Evolutionary conservation across 805 yeast species (phyloP).

Genomic region (Pichia nanzhaoensis): DNA sequence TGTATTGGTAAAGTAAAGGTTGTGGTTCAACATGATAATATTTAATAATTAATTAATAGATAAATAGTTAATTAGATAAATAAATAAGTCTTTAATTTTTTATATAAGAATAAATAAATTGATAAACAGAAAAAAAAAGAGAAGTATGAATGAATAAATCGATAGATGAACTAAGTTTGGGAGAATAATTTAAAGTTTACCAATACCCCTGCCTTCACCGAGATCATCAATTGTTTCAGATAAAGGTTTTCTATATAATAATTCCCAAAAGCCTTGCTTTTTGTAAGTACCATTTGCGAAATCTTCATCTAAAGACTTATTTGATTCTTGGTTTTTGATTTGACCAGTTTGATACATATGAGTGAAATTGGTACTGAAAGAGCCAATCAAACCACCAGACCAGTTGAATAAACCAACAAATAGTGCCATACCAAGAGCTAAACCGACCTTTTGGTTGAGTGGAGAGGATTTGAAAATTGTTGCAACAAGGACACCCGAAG

Average conservation of each 20-base stretch:
- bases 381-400: slow-evolving; percentile 47
- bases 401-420: slow-evolving; percentile 43
- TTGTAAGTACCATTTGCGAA: slow-evolving; percentile 27
- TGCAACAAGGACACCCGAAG: slow-evolving; percentile 20
- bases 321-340: slow-evolving; percentile 34
- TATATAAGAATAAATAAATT: slow-evolving; percentile 1
- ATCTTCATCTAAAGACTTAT: slow-evolving; percentile 31
- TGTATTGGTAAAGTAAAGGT: slow-evolving; percentile 46
- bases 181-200: slow-evolving; percentile 24
- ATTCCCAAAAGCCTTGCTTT: slow-evolving; percentile 70
- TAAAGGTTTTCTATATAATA: slow-evolving; percentile 71
- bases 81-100: slow-evolving; percentile 3
- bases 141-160: slow-evolving; percentile 4
- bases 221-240: slow-evolving; percentile 71
- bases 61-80: slow-evolving; percentile 9
- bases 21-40: slow-evolving; percentile 37
- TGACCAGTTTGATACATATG: slow-evolving; percentile 34
- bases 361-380: slow-evolving; percentile 39
- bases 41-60: slow-evolving; percentile 3
- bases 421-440: slow-evolving; percentile 38
- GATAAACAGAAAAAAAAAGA: slow-evolving; percentile 5
- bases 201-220: slow-evolving; percentile 61
- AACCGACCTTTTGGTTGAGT: slow-evolving; percentile 37
- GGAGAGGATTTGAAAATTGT: slow-evolving; percentile 24
- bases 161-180: neutral